Evolutionary conservation across 306 rosid species (phyloP).

Genomic region (Leucaena leucocephala): DNA sequence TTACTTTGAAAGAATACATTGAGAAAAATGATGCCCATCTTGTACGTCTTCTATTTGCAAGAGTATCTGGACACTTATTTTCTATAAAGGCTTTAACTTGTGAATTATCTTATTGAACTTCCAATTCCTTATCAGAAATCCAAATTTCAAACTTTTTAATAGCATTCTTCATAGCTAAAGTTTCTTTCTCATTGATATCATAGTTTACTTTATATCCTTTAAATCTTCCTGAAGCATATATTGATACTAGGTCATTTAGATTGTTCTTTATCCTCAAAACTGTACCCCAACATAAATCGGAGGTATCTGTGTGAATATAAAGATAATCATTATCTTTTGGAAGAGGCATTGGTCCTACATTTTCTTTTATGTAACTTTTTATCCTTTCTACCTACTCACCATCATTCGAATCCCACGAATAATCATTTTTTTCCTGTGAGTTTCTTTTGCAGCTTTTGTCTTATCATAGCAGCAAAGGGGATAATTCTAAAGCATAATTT

Average conservation of each 20-base stretch:
- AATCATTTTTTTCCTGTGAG: neutral
- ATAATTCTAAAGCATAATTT: neutral
- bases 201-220: too few relatives aligned
- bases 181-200: neutral
- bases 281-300: neutral
- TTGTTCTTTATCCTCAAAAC: neutral
- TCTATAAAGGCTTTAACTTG: neutral
- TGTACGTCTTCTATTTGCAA: neutral
- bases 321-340: neutral
- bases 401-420: neutral
- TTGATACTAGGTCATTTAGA: too few relatives aligned
- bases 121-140: neutral
- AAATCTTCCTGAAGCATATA: too few relatives aligned
- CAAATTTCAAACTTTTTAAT: neutral
- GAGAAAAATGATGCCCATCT: neutral
- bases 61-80: neutral
- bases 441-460: neutral
- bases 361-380: too few relatives aligned
- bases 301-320: neutral
- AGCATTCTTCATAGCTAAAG: neutral
- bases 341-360: neutral
- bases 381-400: too few relatives aligned
- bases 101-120: neutral
- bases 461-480: neutral
- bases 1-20: neutral